phyloP scores from a whole-genome alignment of 2,329 filamentous ascomycete genomes.

The Phialocephala sp. region DNA sequence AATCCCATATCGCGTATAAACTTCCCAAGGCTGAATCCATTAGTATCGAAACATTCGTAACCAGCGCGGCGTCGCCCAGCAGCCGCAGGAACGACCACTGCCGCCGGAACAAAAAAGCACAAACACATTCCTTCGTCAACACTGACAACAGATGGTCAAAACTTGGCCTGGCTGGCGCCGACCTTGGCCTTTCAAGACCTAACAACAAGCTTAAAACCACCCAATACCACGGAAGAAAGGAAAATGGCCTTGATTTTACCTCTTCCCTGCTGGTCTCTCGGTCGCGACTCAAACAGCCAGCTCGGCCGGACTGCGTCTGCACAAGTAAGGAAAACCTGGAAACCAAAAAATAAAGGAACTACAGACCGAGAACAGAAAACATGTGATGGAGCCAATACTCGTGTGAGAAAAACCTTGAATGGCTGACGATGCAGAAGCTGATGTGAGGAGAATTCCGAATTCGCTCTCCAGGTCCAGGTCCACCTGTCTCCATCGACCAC shows the following conservation, averaged over 20 bases:
- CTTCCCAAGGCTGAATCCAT: constrained; percentile 4
- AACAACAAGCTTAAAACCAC: background rate
- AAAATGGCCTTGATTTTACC: constrained; percentile 4
- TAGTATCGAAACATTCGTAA: background rate
- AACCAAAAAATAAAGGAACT: background rate
- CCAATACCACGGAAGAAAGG: constrained; percentile 9
- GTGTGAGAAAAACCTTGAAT: background rate
- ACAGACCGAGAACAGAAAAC: background rate
- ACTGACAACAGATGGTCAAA: background rate
- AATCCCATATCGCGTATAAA: background rate
- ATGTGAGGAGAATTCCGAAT: background rate
- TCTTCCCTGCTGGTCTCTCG: constrained; percentile 6
- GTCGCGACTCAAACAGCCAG: constrained; percentile 1
- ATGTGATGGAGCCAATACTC: background rate
- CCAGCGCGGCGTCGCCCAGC: background rate
- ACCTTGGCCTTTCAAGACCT: background rate
- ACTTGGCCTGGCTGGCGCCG: background rate
- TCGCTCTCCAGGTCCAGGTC: constrained; percentile 5
- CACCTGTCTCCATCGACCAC: constrained; percentile 23
- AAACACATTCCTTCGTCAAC: background rate
- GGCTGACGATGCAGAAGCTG: background rate
- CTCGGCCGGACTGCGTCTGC: background rate
- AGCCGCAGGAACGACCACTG: background rate
- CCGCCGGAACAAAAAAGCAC: constrained; percentile 1
- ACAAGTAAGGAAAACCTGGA: background rate